These are phyloP conservation scores for Coffea humblotiana DNA, from an alignment of 305 asterid species.

Conservation along the genomic window DNA sequence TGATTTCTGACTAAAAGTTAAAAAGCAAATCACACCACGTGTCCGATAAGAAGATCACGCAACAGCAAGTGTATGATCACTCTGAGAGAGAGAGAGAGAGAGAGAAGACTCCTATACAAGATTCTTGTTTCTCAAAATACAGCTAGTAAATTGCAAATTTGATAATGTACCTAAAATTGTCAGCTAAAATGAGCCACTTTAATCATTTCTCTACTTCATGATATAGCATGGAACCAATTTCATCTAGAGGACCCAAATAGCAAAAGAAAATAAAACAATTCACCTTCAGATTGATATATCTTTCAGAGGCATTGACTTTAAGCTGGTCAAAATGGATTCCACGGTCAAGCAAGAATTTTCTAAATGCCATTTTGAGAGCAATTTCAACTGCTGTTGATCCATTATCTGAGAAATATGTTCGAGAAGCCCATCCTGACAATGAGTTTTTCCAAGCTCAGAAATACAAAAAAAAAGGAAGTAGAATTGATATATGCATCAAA, in stretches of 20 bases:
- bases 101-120: neutral
- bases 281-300: constrained; percentile 70
- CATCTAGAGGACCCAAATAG: neutral
- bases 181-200: neutral
- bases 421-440: constrained; percentile 84
- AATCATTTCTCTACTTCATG: neutral
- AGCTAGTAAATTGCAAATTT: neutral
- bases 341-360: constrained; percentile 81
- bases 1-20: neutral
- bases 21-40: neutral
- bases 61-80: neutral
- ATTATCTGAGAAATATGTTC: constrained; percentile 90
- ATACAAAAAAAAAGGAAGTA: neutral
- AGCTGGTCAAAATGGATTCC: constrained; percentile 38
- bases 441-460: neutral
- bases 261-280: neutral
- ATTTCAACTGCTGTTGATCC: constrained; percentile 99
- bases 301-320: constrained; percentile 35
- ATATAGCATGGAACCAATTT: neutral
- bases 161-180: neutral
- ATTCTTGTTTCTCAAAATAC: neutral
- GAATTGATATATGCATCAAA: neutral
- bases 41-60: neutral
- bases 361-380: constrained; percentile 97
- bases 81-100: too few species aligned